phyloP scores from a whole-genome alignment of 108 stramenopile species.

The Skeletonema marinoi region DNA sequence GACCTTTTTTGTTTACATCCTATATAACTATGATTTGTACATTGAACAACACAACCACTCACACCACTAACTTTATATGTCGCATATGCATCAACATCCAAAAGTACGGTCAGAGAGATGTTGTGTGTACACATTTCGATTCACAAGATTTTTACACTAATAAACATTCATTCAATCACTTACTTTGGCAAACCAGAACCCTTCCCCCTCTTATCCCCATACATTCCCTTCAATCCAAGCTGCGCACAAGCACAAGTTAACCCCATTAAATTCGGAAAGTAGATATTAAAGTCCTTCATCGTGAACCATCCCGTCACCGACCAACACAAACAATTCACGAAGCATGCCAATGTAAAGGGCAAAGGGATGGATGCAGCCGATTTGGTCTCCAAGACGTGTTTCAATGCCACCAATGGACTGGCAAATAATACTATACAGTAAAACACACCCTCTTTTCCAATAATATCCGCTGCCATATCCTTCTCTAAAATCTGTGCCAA shows the following conservation, averaged over 20 bases:
- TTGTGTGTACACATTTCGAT: not conserved
- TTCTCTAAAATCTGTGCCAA: constrained; percentile 4
- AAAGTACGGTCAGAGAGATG: not conserved
- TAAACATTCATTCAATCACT: not conserved
- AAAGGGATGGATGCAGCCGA: constrained; percentile 71
- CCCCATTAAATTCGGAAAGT: constrained; percentile 77
- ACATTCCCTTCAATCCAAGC: constrained; percentile 62
- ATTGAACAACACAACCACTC: too few species aligned
- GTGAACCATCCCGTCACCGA: constrained; percentile 60
- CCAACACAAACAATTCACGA: constrained; percentile 78
- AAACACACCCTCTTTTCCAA: constrained; percentile 33
- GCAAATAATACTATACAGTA: constrained; percentile 71
- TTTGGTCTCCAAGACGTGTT: constrained; percentile 58
- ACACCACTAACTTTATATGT: too few species aligned
- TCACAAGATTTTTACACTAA: not conserved
- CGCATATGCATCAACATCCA: not conserved
- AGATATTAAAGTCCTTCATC: constrained; percentile 80
- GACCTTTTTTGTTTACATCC: too few species aligned
- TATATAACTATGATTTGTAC: too few species aligned
- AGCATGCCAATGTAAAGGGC: constrained; percentile 80
- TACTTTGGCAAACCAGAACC: not conserved
- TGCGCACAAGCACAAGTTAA: constrained; percentile 68
- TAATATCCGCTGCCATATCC: constrained; percentile 25
- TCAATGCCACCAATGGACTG: constrained; percentile 59
- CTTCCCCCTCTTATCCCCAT: constrained; percentile 35